phyloP scores from a whole-genome alignment of 1,139 yeast genomes.

The Hansenula sp. region DNA sequence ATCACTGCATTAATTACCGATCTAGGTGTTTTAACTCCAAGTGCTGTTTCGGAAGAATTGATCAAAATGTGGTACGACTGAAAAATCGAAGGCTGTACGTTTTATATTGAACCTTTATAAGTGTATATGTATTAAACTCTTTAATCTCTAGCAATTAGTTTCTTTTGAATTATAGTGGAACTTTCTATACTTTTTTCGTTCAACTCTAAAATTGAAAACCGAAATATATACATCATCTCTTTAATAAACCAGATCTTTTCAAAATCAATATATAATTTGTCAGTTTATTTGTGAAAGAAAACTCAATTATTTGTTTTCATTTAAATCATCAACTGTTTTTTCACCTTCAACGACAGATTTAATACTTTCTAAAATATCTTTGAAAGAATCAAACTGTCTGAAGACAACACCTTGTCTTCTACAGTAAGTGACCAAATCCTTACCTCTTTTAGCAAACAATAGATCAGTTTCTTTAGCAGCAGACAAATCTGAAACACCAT shows the following conservation, averaged over 20 bases:
- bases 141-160: no score
- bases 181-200: no score
- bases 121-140: no score
- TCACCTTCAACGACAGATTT: slow-evolving; percentile 42
- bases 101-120: no score
- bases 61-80: slow-evolving; percentile 97
- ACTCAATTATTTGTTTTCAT: slow-evolving; percentile 28
- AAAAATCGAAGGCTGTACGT: no score
- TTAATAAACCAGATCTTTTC: no score
- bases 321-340: slow-evolving; percentile 35
- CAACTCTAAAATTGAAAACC: no score
- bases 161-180: no score
- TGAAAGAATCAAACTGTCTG: slow-evolving; percentile 73
- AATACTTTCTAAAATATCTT: slow-evolving; percentile 62
- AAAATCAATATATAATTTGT: no score
- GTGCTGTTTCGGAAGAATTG: slow-evolving; percentile 96
- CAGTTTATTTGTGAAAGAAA: no score
- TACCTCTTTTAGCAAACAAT: slow-evolving; percentile 88
- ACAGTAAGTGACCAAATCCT: slow-evolving; percentile 85
- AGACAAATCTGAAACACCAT: slow-evolving; percentile 91
- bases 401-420: slow-evolving; percentile 76
- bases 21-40: slow-evolving; percentile 92
- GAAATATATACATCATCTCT: no score
- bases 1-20: slow-evolving; percentile 96
- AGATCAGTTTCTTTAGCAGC: slow-evolving; percentile 96